phyloP scores from a whole-genome alignment of 2,329 filamentous ascomycete species.

The Penicillium digitatum region DNA sequence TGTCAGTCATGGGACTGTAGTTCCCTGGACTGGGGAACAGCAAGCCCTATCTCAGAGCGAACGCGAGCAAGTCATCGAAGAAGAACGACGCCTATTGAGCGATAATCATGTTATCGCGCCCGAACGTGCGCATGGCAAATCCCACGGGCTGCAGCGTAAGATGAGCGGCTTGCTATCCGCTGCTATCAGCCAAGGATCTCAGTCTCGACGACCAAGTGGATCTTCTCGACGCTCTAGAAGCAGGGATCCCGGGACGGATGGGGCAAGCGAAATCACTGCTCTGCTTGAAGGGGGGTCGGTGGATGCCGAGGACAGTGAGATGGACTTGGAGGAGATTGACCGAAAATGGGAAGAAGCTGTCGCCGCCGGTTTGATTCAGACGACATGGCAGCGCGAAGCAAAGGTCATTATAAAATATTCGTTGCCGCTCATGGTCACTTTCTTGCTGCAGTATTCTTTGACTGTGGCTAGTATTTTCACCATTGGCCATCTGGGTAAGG shows the following conservation, averaged over 20 bases:
- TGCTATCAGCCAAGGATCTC: constrained; percentile 9
- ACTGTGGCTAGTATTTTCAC: constrained; percentile 79
- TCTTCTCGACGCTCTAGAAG: constrained; percentile 6
- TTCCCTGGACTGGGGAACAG: constrained; percentile 48
- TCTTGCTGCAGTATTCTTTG: constrained; percentile 76
- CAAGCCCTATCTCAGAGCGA: constrained; percentile 51
- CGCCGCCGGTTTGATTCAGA: constrained; percentile 72
- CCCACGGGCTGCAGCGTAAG: constrained; percentile 24
- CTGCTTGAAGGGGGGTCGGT: constrained; percentile 37
- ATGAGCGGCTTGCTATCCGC: constrained; percentile 24
- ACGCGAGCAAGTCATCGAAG: constrained; percentile 51
- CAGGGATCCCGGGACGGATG: constrained; percentile 5
- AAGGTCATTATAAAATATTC: constrained; percentile 74
- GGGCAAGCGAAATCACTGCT: constrained; percentile 47
- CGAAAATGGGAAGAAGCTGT: constrained; percentile 84
- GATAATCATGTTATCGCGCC: constrained; percentile 58
- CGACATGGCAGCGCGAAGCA: constrained; percentile 85
- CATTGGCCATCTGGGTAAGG: constrained; percentile 69
- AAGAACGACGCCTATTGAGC: constrained; percentile 56
- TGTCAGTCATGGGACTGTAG: constrained; percentile 65
- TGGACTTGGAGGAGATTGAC: constrained; percentile 57
- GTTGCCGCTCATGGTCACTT: constrained; percentile 66
- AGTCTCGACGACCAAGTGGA: constrained; percentile 12
- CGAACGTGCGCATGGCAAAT: constrained; percentile 39
- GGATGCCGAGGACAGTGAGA: constrained; percentile 45